phyloP scores from a whole-genome alignment of 164 flowering plant genomes.

The Protea cynaroides region DNA sequence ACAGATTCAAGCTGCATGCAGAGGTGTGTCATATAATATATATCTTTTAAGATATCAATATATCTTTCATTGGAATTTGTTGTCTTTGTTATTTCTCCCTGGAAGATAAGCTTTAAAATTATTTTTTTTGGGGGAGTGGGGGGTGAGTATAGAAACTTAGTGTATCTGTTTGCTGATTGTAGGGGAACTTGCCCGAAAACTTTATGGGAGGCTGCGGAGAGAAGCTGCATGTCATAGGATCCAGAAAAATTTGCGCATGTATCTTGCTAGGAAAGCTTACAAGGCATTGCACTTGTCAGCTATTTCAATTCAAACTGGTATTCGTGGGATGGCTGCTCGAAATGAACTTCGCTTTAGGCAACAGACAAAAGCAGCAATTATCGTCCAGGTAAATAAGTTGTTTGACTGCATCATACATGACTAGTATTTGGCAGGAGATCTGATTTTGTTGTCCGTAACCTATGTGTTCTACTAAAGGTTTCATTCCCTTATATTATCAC shows the following conservation, averaged over 20 bases:
- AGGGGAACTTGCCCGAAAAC: slow-evolving; percentile 75
- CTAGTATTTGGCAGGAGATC: not conserved
- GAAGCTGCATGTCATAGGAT: slow-evolving; percentile 73
- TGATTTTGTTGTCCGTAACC: not conserved
- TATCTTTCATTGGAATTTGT: not conserved
- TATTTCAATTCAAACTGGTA: slow-evolving; percentile 73
- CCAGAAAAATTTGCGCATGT: slow-evolving; percentile 69
- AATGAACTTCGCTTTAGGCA: slow-evolving; percentile 67
- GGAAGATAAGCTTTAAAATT: not conserved
- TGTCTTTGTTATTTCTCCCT: not conserved
- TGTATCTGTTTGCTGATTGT: slow-evolving; percentile 13
- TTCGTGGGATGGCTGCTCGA: slow-evolving; percentile 93
- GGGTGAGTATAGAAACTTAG: not conserved
- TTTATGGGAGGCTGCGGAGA: slow-evolving; percentile 61
- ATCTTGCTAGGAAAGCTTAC: slow-evolving; percentile 64
- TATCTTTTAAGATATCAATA: not conserved
- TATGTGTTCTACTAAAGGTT: not conserved
- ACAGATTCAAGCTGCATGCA: slow-evolving; percentile 75
- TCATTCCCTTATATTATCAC: not conserved
- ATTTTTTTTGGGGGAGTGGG: not conserved
- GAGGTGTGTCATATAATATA: slow-evolving; percentile 47
- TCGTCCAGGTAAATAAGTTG: slow-evolving; percentile 60
- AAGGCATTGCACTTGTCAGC: slow-evolving; percentile 48
- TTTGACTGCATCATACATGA: too few species aligned
- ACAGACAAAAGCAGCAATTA: slow-evolving; percentile 79